A percentile compares a stretch with the other conserved stretches of the same genome.
phyloP scores from a whole-genome alignment of 1,284 basidiomycete genomes.

The Ceratobasidium theobromae region DNA sequence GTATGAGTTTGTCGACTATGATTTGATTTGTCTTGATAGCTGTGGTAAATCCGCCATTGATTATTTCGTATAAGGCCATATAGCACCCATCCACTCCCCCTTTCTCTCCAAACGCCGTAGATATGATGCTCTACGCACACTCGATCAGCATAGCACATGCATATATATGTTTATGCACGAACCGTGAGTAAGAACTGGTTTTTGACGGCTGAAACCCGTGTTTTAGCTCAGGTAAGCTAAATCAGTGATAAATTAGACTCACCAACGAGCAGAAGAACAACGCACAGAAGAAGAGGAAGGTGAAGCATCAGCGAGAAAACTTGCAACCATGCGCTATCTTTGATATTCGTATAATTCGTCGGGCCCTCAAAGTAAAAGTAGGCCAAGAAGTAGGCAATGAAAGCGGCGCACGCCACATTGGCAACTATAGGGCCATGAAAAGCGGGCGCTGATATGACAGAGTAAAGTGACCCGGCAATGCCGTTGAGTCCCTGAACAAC shows the following conservation, averaged over 20 bases:
- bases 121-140: not conserved
- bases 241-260: not conserved
- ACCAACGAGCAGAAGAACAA: constrained; percentile 21
- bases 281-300: constrained; percentile 9
- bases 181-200: constrained; percentile 21
- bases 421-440: not conserved
- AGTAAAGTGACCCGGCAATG: constrained; percentile 21
- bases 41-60: too few species aligned
- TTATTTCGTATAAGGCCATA: not conserved
- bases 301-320: constrained; percentile 8
- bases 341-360: not conserved
- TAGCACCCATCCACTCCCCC: not conserved
- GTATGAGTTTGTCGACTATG: not conserved
- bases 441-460: constrained; percentile 11
- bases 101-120: not conserved
- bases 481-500: constrained; percentile 20
- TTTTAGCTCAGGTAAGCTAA: not conserved
- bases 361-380: constrained; percentile 29
- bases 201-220: not conserved
- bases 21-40: not conserved
- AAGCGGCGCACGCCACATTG: not conserved
- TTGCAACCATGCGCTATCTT: not conserved
- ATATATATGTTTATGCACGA: too few species aligned
- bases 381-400: constrained; percentile 6
- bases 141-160: too few species aligned